Percentiles rank a stretch among this genome's conserved stretches.
These are phyloP conservation scores for Cystobasidiopsis lactophilus DNA, from an alignment of 768 basidiomycete genomes.

Conservation along the genomic window DNA sequence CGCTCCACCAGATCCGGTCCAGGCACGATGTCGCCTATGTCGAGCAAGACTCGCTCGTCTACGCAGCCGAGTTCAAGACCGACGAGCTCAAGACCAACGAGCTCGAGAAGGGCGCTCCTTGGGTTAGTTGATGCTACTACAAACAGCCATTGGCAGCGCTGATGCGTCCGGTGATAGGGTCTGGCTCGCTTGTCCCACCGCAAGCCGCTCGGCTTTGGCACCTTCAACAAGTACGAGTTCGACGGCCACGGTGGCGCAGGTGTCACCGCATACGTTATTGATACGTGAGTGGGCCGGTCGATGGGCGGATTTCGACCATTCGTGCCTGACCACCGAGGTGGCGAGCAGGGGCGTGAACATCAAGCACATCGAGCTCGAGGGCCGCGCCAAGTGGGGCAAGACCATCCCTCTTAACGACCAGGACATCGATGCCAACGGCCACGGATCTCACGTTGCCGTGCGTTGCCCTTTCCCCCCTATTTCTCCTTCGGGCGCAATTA, in stretches of 20 bases:
- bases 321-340: not conserved
- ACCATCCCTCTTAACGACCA: constrained; percentile 44
- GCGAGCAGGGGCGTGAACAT: constrained; percentile 58
- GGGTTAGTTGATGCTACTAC: constrained; percentile 36
- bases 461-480: not conserved
- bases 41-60: constrained; percentile 85
- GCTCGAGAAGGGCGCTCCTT: constrained; percentile 47
- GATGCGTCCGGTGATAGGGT: constrained; percentile 36
- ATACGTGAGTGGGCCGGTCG: constrained; percentile 22
- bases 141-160: not conserved
- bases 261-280: constrained; percentile 53
- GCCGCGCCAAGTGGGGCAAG: constrained; percentile 78
- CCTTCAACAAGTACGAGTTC: constrained; percentile 57
- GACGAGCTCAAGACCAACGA: constrained; percentile 11
- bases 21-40: constrained; percentile 80
- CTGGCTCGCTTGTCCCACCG: constrained; percentile 88
- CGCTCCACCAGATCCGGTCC: constrained; percentile 51
- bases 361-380: constrained; percentile 63
- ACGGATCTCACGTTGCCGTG: constrained; percentile 35
- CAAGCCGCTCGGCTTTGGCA: constrained; percentile 44
- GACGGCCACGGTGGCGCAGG: constrained; percentile 57
- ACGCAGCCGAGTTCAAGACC: constrained; percentile 35
- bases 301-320: too few relatives aligned
- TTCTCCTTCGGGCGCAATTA: not conserved
- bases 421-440: constrained; percentile 84